Conservation (phyloP, 176 grass and related monocot genomes). For the Eragrostis nindensis region DNA sequence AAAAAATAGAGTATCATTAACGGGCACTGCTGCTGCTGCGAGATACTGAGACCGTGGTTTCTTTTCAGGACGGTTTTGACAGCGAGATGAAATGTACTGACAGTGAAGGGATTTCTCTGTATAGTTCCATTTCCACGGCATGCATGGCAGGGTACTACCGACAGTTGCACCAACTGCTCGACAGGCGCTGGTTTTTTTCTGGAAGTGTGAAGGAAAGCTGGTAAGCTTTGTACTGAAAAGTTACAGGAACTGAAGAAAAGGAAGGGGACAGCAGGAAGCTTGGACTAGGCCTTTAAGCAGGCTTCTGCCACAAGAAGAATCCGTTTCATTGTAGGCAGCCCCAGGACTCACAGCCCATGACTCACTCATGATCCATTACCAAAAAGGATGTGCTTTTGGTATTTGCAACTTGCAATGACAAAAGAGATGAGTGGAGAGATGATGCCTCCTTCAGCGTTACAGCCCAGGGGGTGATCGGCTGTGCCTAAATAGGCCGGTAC, state of each 20-base stretch:
- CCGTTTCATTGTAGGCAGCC: background rate
- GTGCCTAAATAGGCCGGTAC: background rate
- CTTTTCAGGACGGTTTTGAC: slow-evolving; percentile 8
- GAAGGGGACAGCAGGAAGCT: slow-evolving; percentile 24
- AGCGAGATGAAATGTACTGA: background rate
- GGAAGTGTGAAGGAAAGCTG: slow-evolving; percentile 35
- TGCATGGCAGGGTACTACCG: no score
- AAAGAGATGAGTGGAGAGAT: background rate
- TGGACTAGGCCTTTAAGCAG: slow-evolving; percentile 36
- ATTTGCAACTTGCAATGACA: no score
- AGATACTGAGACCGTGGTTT: background rate
- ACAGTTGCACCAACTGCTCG: background rate
- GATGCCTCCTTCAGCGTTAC: background rate
- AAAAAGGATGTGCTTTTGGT: background rate
- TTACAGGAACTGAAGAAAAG: slow-evolving; percentile 13
- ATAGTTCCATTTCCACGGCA: background rate
- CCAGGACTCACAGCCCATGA: background rate
- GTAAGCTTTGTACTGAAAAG: slow-evolving; percentile 56
- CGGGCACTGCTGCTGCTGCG: background rate
- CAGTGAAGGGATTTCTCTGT: background rate
- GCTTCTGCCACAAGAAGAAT: slow-evolving; percentile 59
- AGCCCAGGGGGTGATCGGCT: background rate
- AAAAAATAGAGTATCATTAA: background rate
- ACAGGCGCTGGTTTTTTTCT: background rate
- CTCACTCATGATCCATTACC: background rate